Conservation (phyloP, 2,329 filamentous ascomycete genomes). For the Hirsutella minnesotensis region DNA sequence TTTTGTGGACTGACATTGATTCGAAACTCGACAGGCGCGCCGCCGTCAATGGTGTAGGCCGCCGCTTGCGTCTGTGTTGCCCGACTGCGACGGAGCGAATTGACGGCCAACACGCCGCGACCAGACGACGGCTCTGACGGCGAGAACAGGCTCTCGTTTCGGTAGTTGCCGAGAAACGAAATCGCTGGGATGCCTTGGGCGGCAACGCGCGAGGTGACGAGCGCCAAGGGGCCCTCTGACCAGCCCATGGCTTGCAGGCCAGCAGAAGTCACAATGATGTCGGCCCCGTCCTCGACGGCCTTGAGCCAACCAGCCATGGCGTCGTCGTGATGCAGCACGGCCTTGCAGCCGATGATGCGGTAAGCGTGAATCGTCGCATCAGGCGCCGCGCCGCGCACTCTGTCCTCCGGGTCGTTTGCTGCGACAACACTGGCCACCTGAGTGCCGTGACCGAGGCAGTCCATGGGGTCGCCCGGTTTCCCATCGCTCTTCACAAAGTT, state of each 20-base stretch:
- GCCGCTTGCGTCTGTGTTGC: no score
- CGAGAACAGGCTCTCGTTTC: neutral
- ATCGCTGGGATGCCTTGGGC: slow-evolving; percentile 1
- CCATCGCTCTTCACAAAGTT: slow-evolving; percentile 1
- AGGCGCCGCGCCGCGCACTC: slow-evolving; percentile 3
- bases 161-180: neutral
- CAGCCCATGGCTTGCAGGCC: neutral
- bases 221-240: neutral
- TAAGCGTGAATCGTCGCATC: slow-evolving; percentile 1
- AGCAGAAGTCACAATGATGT: slow-evolving; percentile 3
- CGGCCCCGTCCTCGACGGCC: slow-evolving; percentile 2
- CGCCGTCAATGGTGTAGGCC: no score
- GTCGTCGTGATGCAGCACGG: neutral
- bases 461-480: neutral
- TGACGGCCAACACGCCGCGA: slow-evolving; percentile 2
- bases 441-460: slow-evolving; percentile 6
- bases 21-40: no score
- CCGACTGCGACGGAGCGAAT: slow-evolving; percentile 2
- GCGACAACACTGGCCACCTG: slow-evolving; percentile 2
- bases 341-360: slow-evolving; percentile 1
- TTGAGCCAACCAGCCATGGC: slow-evolving; percentile 4
- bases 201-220: slow-evolving; percentile 1
- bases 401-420: neutral
- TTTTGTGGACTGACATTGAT: no score
- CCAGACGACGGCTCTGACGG: slow-evolving; percentile 1